Evolutionary conservation across 2,329 filamentous ascomycete genomes (phyloP).

Genomic region (Chaetomium globosum): DNA sequence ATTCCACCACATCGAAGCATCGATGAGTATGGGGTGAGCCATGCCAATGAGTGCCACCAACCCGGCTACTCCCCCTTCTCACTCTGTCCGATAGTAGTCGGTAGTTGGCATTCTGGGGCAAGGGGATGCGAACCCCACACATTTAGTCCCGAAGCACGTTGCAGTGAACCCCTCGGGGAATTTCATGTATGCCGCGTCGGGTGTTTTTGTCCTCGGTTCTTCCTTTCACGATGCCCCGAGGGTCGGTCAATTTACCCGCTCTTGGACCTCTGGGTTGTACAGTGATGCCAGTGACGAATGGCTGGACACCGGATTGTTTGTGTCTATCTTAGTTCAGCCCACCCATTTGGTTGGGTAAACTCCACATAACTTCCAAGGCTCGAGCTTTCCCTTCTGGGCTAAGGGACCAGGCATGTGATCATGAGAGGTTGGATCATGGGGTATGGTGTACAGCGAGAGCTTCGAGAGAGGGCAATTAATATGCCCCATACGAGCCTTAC

Average conservation of each 20-base stretch:
- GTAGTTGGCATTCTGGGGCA: conserved; percentile 6
- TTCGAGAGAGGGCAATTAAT: conserved; percentile 16
- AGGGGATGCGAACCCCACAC: conserved; percentile 1
- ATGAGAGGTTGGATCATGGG: background rate
- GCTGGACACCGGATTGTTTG: background rate
- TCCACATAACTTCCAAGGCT: background rate
- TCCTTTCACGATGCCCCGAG: background rate
- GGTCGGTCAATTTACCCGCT: conserved; percentile 10
- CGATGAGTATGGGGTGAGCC: background rate
- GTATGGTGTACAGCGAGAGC: background rate
- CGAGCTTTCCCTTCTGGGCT: conserved; percentile 9
- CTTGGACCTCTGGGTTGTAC: background rate
- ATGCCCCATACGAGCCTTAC: conserved; percentile 19
- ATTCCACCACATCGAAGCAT: background rate
- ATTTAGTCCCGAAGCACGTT: conserved; percentile 19
- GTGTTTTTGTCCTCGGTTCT: conserved; percentile 18
- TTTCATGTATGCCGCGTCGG: conserved; percentile 22
- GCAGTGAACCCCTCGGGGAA: conserved; percentile 6
- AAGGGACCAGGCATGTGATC: conserved; percentile 17
- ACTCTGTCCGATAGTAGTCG: background rate
- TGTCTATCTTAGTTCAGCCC: background rate
- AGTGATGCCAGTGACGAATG: background rate
- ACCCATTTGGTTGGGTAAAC: conserved; percentile 27
- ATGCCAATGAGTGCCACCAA: background rate
- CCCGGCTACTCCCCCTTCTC: background rate